phyloP scores from a whole-genome alignment of 148 eudicot genomes.

The Drosera capensis region DNA sequence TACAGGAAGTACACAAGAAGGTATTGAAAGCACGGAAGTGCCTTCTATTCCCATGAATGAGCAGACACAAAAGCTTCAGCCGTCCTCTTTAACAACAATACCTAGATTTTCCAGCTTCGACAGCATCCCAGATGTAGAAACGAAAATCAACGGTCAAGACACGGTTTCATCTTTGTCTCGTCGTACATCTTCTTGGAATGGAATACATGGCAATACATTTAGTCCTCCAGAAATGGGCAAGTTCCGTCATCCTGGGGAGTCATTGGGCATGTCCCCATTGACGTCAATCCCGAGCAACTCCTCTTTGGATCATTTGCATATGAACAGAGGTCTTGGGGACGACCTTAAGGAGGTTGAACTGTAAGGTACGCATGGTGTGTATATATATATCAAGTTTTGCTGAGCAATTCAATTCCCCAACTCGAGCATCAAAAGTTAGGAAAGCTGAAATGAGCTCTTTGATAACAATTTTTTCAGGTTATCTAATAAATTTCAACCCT shows the following conservation, averaged over 20 bases:
- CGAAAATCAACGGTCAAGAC: constrained; percentile 9
- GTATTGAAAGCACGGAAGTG: constrained; percentile 18
- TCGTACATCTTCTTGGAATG: constrained; percentile 78
- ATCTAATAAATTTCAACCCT: too few relatives aligned
- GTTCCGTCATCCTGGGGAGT: constrained; percentile 30
- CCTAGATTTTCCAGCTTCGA: constrained; percentile 64
- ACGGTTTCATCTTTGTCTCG: constrained; percentile 35
- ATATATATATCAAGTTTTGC: constrained; percentile 25
- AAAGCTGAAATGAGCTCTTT: too few relatives aligned
- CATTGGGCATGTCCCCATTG: constrained; percentile 33
- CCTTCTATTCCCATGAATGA: constrained; percentile 17
- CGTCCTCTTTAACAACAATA: constrained; percentile 31
- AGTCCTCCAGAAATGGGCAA: constrained; percentile 18
- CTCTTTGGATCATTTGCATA: constrained; percentile 17
- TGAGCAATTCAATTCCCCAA: constrained; percentile 1
- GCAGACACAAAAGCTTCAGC: constrained; percentile 26
- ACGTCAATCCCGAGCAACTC: constrained; percentile 22
- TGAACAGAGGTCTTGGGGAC: constrained; percentile 38
- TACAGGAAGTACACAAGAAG: constrained; percentile 14
- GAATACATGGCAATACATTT: constrained; percentile 24
- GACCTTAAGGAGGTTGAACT: constrained; percentile 91
- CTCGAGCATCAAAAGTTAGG: not conserved
- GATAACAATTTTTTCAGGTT: too few relatives aligned
- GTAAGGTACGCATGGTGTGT: constrained; percentile 20
- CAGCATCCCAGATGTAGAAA: constrained; percentile 32